Evolutionary conservation across 2,329 filamentous ascomycete genomes (phyloP).

Genomic region (Fusarium buxicola): DNA sequence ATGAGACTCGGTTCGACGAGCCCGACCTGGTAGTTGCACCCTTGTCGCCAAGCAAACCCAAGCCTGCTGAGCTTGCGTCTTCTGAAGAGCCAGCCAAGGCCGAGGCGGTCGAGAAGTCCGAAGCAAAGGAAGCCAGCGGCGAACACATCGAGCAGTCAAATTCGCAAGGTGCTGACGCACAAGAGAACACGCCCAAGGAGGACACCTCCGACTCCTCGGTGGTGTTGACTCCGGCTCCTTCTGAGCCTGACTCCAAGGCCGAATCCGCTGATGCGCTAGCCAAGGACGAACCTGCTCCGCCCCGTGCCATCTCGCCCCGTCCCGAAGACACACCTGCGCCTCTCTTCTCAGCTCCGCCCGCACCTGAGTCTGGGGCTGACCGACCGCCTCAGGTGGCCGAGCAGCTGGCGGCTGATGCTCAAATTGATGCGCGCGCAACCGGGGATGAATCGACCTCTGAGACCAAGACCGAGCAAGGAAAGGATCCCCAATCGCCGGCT

Average conservation of each 20-base stretch:
- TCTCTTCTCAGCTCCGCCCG: conserved; percentile 56
- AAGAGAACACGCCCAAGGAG: conserved; percentile 19
- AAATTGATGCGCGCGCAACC: conserved; percentile 2
- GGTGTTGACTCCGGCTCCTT: conserved; percentile 38
- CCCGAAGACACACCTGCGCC: conserved; percentile 77
- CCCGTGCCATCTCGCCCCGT: conserved; percentile 61
- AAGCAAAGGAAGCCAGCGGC: conserved; percentile 16
- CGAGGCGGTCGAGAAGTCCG: conserved; percentile 19
- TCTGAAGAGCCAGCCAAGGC: conserved; percentile 30
- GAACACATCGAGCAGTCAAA: conserved; percentile 13
- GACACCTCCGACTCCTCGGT: conserved; percentile 39
- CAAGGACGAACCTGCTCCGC: conserved; percentile 26
- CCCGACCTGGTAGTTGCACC: conserved; percentile 68
- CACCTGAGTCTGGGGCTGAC: conserved; percentile 46
- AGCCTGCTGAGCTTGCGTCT: conserved; percentile 42
- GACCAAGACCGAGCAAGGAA: conserved; percentile 7
- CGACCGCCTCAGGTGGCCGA: conserved; percentile 38
- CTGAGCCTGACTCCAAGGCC: conserved; percentile 39
- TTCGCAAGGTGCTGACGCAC: background rate
- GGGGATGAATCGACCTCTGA: conserved; percentile 14
- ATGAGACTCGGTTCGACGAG: conserved; percentile 65
- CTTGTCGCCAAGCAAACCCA: conserved; percentile 63
- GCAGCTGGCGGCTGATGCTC: conserved; percentile 23
- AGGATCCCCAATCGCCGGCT: conserved; percentile 13
- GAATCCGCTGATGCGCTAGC: conserved; percentile 20